phyloP scores from a whole-genome alignment of 768 basidiomycete genomes.

The Trichaptum fuscoviolaceum region DNA sequence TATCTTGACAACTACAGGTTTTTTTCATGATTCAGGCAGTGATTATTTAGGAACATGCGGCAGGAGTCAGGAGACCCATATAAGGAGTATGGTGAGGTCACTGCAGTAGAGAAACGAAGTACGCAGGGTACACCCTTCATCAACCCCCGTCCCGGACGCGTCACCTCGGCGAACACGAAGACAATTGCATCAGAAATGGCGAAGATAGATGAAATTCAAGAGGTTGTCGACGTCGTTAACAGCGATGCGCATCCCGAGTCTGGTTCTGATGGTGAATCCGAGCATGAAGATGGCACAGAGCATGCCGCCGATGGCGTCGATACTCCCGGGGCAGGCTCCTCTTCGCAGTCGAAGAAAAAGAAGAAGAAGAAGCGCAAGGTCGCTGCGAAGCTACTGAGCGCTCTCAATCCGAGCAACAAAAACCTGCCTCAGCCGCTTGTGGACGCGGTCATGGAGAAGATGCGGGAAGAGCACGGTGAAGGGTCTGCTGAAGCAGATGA shows the following conservation, averaged over 20 bases:
- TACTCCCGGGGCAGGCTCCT: conserved; percentile 27
- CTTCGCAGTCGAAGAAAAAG: conserved; percentile 56
- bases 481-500: conserved; percentile 43
- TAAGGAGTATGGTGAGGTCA: not conserved
- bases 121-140: not conserved
- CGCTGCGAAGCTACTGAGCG: conserved; percentile 45
- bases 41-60: not conserved
- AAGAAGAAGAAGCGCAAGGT: conserved; percentile 90
- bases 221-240: conserved; percentile 31
- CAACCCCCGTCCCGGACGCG: not conserved
- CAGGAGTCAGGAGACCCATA: not conserved
- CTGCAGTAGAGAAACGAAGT: not conserved
- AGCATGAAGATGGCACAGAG: conserved; percentile 17
- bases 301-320: conserved; percentile 14
- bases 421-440: conserved; percentile 60
- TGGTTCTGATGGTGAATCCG: conserved; percentile 26
- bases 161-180: not conserved
- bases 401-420: conserved; percentile 38
- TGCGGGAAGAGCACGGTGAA: conserved; percentile 51
- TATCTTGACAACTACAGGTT: not conserved
- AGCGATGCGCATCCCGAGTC: conserved; percentile 23
- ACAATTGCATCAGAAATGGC: conserved; percentile 21
- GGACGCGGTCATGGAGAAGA: conserved; percentile 60
- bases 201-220: conserved; percentile 36
- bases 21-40: not conserved